Evolutionary conservation across 805 yeast species (phyloP).

Genomic region (Dipodascopsis uninucleata): DNA sequence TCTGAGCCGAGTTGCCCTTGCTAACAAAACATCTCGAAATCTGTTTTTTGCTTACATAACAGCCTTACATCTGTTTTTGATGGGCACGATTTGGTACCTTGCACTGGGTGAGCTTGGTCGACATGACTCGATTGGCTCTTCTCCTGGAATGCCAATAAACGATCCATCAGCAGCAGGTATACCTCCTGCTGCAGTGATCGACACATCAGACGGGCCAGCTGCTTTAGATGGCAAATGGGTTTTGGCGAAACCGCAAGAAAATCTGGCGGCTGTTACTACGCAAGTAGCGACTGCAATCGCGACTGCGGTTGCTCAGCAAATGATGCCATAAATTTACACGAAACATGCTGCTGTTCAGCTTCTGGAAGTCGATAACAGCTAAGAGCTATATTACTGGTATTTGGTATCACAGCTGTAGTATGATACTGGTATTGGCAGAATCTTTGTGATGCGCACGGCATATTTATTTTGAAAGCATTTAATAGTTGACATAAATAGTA

Average conservation of each 20-base stretch:
- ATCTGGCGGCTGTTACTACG: background rate
- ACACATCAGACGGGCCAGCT: background rate
- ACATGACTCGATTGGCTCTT: conserved; percentile 10
- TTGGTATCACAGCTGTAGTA: too few relatives aligned
- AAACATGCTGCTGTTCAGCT: too few relatives aligned
- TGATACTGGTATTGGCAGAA: too few relatives aligned
- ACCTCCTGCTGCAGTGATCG: background rate
- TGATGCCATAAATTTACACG: too few relatives aligned
- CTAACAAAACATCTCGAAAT: conserved; percentile 68
- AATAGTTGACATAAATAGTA: too few relatives aligned
- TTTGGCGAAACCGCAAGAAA: conserved; percentile 2
- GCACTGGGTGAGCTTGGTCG: conserved; percentile 26
- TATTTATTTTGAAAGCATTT: too few relatives aligned
- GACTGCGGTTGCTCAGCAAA: background rate
- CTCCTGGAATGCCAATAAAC: conserved; percentile 1
- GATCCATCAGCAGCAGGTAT: background rate
- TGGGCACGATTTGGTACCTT: conserved; percentile 38
- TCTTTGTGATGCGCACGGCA: too few relatives aligned
- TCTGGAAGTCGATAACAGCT: too few relatives aligned
- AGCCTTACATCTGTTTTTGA: conserved; percentile 69
- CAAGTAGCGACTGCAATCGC: background rate
- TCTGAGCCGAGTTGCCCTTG: conserved; percentile 68
- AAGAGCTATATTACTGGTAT: too few relatives aligned
- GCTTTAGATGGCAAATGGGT: conserved; percentile 1
- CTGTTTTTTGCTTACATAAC: conserved; percentile 69